A percentile compares a stretch with the other conserved stretches of the same genome.
Evolutionary conservation across 768 basidiomycete genomes (phyloP).

Genomic region (Boletus sp.): DNA sequence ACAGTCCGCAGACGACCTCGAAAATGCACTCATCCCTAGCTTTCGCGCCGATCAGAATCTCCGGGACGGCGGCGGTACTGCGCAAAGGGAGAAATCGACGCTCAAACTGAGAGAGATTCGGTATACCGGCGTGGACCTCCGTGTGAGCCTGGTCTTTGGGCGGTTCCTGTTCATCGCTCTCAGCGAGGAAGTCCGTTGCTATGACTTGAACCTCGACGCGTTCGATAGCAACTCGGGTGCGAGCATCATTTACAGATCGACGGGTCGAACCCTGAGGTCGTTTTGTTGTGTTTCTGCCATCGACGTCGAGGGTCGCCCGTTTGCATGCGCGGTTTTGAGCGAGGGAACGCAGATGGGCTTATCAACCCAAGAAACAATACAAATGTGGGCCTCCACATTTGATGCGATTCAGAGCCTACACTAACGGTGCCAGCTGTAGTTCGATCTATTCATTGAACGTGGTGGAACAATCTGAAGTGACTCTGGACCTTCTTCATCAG

Average conservation of each 20-base stretch:
- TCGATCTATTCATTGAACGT: conserved; percentile 10
- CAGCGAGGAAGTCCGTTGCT: conserved; percentile 12
- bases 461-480: background rate
- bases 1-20: conserved; percentile 14
- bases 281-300: conserved; percentile 8
- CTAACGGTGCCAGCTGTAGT: conserved; percentile 1
- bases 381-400: conserved; percentile 1
- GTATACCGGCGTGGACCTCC: background rate
- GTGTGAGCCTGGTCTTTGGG: conserved; percentile 13
- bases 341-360: background rate
- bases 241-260: conserved; percentile 9
- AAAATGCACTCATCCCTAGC: conserved; percentile 10
- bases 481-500: conserved; percentile 14
- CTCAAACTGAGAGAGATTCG: conserved; percentile 3
- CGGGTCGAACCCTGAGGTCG: background rate
- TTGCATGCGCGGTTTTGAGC: conserved; percentile 13
- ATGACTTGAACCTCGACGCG: conserved; percentile 4
- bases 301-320: conserved; percentile 12
- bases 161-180: conserved; percentile 16
- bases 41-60: conserved; percentile 10
- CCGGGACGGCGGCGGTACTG: background rate
- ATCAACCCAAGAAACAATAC: background rate
- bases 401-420: background rate
- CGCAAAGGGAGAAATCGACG: background rate
- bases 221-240: background rate